phyloP scores from a whole-genome alignment of 2,329 filamentous ascomycete genomes.

The Pestalotiopsis sp. region DNA sequence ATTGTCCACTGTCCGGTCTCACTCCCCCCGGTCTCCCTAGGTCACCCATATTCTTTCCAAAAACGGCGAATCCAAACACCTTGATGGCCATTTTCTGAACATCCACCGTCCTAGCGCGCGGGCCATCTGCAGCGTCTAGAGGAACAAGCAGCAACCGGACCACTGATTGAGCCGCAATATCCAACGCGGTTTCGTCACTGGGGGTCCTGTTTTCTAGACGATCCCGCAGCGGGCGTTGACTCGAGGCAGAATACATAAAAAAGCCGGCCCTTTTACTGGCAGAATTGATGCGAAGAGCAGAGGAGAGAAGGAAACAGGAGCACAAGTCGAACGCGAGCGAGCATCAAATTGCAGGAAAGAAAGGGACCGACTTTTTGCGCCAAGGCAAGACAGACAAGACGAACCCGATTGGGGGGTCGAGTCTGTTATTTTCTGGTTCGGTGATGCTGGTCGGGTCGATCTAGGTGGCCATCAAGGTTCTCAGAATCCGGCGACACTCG shows the following conservation, averaged over 20 bases:
- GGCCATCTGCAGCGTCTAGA: background rate
- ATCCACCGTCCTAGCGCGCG: conserved; percentile 1
- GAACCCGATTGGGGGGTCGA: background rate
- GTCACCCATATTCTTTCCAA: background rate
- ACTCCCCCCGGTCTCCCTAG: background rate
- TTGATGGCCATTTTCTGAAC: conserved; percentile 8
- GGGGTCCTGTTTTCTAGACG: background rate
- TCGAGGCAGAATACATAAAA: too few species aligned
- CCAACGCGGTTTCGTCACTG: background rate
- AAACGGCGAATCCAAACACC: conserved; percentile 10
- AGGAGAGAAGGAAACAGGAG: too few species aligned
- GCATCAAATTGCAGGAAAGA: background rate
- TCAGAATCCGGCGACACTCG: background rate
- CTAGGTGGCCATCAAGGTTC: conserved; percentile 12
- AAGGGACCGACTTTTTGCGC: background rate
- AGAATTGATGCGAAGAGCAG: too few species aligned
- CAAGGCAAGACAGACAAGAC: background rate
- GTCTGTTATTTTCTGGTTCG: background rate
- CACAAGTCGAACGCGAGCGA: background rate
- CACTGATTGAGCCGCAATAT: conserved; percentile 10
- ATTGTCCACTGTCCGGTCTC: background rate
- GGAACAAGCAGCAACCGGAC: background rate
- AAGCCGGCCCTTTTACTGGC: background rate
- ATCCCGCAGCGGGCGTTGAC: background rate
- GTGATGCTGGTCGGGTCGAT: background rate